Evolutionary conservation across 2,329 filamentous ascomycete genomes (phyloP), one percentile per base, ranked within the genome.

Genomic region (Aulographum hederae): DNA sequence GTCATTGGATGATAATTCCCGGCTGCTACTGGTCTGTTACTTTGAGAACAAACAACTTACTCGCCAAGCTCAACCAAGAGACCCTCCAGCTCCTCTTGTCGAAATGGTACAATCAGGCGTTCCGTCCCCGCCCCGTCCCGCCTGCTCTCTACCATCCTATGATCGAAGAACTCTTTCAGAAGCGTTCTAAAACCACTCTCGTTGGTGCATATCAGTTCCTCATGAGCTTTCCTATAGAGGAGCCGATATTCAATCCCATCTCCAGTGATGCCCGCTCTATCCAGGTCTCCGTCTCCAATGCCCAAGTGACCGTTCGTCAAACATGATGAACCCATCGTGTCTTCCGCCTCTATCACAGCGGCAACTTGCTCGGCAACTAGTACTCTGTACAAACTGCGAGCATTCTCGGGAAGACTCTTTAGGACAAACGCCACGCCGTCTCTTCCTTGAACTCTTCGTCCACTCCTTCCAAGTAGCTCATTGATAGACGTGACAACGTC

Each of bases 161-260:
- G 89, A 46, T 98, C 89, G 49, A 94, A 82, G 52, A 98, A 89
- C 67, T 98, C 89, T 57, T 95, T 95, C 39, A 98, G 56, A 48
- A 98, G 52, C 17, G 85, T 93, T 37, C 89, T 68, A 58, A 95
- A 95, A 38, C 81, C 84, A 68, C 95, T 84, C 57, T 95, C 89
- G 37, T 79, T 93, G 43, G 80, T 89, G 51, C 86, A 94, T 31
- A 98, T 89, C 52, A 98, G 95, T 47, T 93, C 84, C 54, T 94
- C 85, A 4, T 86, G 78, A 2, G 89, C 85, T 58, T 93, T 94
- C 50, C 92, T 84, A 48, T 95, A 98, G 40, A 98, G 54, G 43
- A 82, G 75, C 15, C 82, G 67, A 50, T 94, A 95, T 56, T 95
- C 86, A 12, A 98, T 73, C 0, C 79, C 84, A 2, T 70, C 50